Evolutionary conservation across 495 filamentous ascomycete species (phyloP).

Genomic region (Lepidopterella palustris): DNA sequence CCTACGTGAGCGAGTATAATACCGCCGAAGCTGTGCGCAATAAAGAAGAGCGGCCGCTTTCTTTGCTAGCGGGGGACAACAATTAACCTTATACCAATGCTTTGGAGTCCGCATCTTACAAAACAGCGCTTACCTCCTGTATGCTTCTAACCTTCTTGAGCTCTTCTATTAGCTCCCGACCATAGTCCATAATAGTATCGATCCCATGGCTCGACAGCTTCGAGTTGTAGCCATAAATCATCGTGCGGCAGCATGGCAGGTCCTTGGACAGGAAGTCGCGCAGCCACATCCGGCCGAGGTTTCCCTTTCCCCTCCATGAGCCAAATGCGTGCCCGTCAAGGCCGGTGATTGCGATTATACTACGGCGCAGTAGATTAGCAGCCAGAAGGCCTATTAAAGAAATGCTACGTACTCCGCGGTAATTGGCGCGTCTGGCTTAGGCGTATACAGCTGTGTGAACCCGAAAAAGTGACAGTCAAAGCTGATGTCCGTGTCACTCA

Average conservation of each 20-base stretch:
- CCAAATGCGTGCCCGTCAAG: conserved; percentile 11
- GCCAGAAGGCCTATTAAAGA: not conserved
- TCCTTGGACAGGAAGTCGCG: no score
- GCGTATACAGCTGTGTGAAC: conserved; percentile 20
- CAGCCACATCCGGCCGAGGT: no score
- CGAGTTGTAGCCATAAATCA: no score
- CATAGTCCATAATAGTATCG: conserved; percentile 17
- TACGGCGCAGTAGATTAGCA: not conserved
- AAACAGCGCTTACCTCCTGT: conserved; percentile 4
- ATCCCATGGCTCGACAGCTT: conserved; percentile 9
- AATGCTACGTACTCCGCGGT: conserved; percentile 11
- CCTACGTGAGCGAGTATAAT: no score
- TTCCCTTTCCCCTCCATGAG: conserved; percentile 17
- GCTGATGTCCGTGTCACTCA: conserved; percentile 11
- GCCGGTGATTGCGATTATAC: conserved; percentile 10
- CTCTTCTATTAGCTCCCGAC: conserved; percentile 11
- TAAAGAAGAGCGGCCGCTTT: conserved; percentile 10
- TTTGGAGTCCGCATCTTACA: not conserved
- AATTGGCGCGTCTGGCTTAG: conserved; percentile 1
- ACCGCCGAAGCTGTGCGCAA: no score
- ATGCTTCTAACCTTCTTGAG: no score
- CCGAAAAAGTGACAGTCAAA: conserved; percentile 23
- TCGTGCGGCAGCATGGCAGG: no score
- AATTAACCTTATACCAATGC: not conserved
- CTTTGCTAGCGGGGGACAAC: not conserved